These are phyloP conservation scores for Hymenochaete sp. DNA, from an alignment of 1,284 basidiomycete species.

Conservation along the genomic window DNA sequence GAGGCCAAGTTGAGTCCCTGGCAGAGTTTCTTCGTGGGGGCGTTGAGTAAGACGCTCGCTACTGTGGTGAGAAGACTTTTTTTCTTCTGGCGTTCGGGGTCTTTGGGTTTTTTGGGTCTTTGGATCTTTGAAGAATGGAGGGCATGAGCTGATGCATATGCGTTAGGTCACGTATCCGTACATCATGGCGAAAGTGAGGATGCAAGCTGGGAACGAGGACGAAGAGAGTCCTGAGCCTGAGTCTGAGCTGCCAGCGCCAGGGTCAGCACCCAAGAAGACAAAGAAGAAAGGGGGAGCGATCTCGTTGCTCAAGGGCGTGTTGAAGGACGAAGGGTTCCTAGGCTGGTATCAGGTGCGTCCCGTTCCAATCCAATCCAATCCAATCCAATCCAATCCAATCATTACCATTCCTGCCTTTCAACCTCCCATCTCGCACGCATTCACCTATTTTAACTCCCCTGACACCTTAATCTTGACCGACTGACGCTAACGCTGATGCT, in stretches of 20 bases:
- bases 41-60: slow-evolving; percentile 90
- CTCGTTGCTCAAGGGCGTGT: slow-evolving; percentile 68
- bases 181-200: slow-evolving; percentile 95
- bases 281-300: slow-evolving; percentile 62
- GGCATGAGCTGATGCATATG: background rate
- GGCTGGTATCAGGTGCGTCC: slow-evolving; percentile 94
- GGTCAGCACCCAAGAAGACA: slow-evolving; percentile 33
- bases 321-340: slow-evolving; percentile 62
- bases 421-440: slow-evolving; percentile 3
- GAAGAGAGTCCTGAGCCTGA: slow-evolving; percentile 30
- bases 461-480: no score
- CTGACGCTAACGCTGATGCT: no score
- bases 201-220: slow-evolving; percentile 73
- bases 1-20: slow-evolving; percentile 66
- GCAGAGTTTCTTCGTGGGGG: slow-evolving; percentile 83
- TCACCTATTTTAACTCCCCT: background rate
- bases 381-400: slow-evolving; percentile 16
- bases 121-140: background rate
- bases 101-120: slow-evolving; percentile 1
- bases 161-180: slow-evolving; percentile 81
- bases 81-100: background rate
- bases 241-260: slow-evolving; percentile 28
- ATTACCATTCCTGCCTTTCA: background rate
- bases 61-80: slow-evolving; percentile 71
- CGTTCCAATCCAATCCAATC: slow-evolving; percentile 15